Percentiles rank a stretch among this genome's conserved stretches.
Conservation (phyloP, 139 green algal genomes). For the Picochlorum sp. region DNA sequence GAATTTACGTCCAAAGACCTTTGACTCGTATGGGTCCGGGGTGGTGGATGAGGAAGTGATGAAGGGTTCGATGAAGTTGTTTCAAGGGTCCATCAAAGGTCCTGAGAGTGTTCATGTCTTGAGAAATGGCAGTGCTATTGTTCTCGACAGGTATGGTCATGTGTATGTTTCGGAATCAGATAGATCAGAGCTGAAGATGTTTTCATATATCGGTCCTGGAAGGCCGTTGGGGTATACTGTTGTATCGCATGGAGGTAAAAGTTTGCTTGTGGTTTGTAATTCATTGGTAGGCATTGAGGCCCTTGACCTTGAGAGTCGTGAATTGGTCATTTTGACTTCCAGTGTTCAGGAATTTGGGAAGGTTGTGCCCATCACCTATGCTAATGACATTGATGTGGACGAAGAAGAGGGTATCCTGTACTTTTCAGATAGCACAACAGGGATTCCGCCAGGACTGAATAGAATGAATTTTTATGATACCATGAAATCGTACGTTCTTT, state of each 20-base stretch:
- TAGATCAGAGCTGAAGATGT: background rate
- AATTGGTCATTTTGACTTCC: constrained; percentile 7
- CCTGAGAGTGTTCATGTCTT: background rate
- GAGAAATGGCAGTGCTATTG: constrained; percentile 1
- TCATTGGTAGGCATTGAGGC: background rate
- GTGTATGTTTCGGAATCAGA: background rate
- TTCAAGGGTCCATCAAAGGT: background rate
- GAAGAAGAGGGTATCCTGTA: constrained; percentile 1
- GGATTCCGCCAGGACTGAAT: constrained; percentile 9
- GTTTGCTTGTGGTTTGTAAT: constrained; percentile 5
- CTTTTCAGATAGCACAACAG: background rate
- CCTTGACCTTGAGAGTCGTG: background rate
- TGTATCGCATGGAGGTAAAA: background rate
- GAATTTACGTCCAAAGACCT: no score
- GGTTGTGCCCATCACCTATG: constrained; percentile 1
- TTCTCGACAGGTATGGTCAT: constrained; percentile 9
- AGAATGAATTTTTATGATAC: constrained; percentile 29
- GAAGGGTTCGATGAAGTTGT: background rate
- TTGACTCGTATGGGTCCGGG: no score
- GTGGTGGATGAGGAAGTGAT: no score
- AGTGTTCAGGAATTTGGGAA: background rate
- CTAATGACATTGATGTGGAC: constrained; percentile 13
- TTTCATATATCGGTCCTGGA: constrained; percentile 10
- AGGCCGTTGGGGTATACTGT: constrained; percentile 6
- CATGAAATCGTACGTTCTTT: constrained; percentile 13